These are phyloP conservation scores for Gossypium rotundifolium DNA, from an alignment of 345 rosid species.

Conservation along the genomic window DNA sequence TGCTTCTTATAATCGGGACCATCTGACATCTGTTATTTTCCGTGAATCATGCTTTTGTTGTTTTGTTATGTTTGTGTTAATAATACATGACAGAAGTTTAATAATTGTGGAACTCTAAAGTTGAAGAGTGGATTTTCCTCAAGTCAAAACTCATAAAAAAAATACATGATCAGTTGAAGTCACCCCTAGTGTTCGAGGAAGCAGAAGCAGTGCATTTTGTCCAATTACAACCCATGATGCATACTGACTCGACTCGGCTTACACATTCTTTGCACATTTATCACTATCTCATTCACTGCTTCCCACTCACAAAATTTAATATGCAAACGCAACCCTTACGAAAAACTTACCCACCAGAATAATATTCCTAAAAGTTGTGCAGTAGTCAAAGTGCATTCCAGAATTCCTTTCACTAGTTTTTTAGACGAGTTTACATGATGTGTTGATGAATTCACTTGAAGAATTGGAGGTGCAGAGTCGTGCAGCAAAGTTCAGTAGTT, in stretches of 20 bases:
- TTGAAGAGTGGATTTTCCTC: too few relatives aligned
- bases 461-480: slow-evolving; percentile 84
- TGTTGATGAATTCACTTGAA: slow-evolving; percentile 65
- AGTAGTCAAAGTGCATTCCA: slow-evolving; percentile 85
- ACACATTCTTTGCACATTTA: slow-evolving; percentile 60
- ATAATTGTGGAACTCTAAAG: not conserved
- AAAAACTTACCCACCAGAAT: slow-evolving; percentile 54
- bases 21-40: not conserved
- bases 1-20: not conserved
- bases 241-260: slow-evolving; percentile 72
- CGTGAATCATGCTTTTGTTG: not conserved
- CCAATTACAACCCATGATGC: slow-evolving; percentile 73
- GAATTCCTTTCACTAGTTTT: slow-evolving; percentile 81
- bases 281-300: too few relatives aligned
- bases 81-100: not conserved
- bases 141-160: too few relatives aligned
- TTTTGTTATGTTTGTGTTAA: not conserved
- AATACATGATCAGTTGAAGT: too few relatives aligned
- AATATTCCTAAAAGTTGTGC: slow-evolving; percentile 58
- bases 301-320: too few relatives aligned
- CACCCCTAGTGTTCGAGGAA: too few relatives aligned
- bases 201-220: slow-evolving; percentile 52
- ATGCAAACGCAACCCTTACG: too few relatives aligned
- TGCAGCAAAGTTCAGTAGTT: slow-evolving; percentile 86
- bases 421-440: slow-evolving; percentile 78